Conservation (phyloP, 306 rosid genomes). For the Vachellia collinsii region DNA sequence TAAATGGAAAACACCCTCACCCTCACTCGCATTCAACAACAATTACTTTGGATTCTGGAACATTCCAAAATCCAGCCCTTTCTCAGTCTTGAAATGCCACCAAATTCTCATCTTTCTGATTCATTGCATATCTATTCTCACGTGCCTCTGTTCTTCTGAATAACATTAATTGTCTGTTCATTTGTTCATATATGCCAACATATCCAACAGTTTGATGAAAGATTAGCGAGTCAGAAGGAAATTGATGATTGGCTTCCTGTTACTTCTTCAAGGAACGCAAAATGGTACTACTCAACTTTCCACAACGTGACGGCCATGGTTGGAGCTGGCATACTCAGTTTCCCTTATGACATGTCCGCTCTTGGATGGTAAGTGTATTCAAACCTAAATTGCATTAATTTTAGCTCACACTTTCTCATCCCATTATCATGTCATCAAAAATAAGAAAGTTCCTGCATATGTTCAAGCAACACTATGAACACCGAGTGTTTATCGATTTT, state of each 20-base stretch:
- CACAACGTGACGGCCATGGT: slow-evolving; percentile 91
- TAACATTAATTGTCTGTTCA: not conserved
- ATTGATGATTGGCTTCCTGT: slow-evolving; percentile 83
- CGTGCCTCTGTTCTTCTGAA: slow-evolving; percentile 1
- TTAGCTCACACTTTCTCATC: not conserved
- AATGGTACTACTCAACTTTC: slow-evolving; percentile 33
- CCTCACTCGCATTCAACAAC: not conserved
- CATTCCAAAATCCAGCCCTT: not conserved
- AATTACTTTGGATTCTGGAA: not conserved
- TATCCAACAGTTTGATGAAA: slow-evolving; percentile 37
- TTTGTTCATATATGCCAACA: slow-evolving; percentile 9
- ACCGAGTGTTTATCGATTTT: not conserved
- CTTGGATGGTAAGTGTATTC: slow-evolving; percentile 66
- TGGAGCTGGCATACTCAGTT: slow-evolving; percentile 78
- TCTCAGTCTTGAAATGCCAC: not conserved
- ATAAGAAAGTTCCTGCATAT: not conserved
- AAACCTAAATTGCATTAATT: slow-evolving; percentile 7
- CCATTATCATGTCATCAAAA: not conserved
- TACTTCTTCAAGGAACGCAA: slow-evolving; percentile 63
- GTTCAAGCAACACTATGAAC: not conserved
- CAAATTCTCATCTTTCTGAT: not conserved
- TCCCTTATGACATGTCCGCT: slow-evolving; percentile 64
- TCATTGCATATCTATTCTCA: not conserved
- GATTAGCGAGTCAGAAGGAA: slow-evolving; percentile 42
- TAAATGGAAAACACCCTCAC: not conserved